Conservation (phyloP, 1,139 yeast species). For the Eremothecium cymbalariae region DNA sequence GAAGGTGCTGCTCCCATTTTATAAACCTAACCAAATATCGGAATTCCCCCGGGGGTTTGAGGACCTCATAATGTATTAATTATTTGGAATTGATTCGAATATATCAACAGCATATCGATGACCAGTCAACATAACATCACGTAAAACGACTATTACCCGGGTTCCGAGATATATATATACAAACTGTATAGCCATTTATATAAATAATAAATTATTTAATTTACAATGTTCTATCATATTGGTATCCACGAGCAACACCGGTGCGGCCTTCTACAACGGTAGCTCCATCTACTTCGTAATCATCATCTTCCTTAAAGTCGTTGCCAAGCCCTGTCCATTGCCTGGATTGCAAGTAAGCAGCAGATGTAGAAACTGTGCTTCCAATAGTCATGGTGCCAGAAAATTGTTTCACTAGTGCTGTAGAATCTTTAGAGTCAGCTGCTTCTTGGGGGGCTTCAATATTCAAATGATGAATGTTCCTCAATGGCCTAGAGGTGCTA, state of each 20-base stretch:
- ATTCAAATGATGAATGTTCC: constrained; percentile 57
- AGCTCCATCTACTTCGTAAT: constrained; percentile 52
- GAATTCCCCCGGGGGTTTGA: too few species aligned
- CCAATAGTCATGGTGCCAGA: constrained; percentile 56
- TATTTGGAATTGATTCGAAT: too few species aligned
- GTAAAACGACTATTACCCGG: too few species aligned
- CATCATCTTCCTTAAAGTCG: constrained; percentile 49
- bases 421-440: constrained; percentile 23
- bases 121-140: too few species aligned
- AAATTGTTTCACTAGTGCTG: constrained; percentile 49
- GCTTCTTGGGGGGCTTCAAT: constrained; percentile 35
- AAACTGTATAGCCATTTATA: too few species aligned
- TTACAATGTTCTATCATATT: constrained; percentile 21
- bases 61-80: too few species aligned
- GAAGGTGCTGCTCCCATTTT: constrained; percentile 65
- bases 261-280: constrained; percentile 68
- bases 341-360: constrained; percentile 61
- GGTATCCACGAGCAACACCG: constrained; percentile 86
- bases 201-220: too few species aligned
- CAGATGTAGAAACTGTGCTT: constrained; percentile 85
- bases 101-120: too few species aligned
- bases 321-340: constrained; percentile 91
- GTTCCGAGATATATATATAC: too few species aligned
- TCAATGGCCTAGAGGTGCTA: constrained; percentile 63
- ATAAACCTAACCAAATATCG: too few species aligned